phyloP scores from a whole-genome alignment of 140 eudicot genomes.

The Anethum foeniculum region DNA sequence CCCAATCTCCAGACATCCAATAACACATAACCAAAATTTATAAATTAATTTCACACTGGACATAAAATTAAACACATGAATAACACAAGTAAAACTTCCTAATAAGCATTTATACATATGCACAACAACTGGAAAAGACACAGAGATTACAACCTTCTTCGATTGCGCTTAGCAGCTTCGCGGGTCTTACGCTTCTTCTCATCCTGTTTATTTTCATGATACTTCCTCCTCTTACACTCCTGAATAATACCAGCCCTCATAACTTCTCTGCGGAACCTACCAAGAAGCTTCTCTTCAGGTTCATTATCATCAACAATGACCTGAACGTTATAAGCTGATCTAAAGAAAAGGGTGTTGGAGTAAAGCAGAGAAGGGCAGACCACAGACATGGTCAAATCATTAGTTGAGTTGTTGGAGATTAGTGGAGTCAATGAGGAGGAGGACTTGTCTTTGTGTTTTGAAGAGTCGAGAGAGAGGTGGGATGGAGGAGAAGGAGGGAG shows the following conservation, averaged over 20 bases:
- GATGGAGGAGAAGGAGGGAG: constrained; percentile 32
- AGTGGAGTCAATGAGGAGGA: constrained; percentile 26
- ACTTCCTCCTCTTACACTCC: constrained; percentile 63
- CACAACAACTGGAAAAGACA: not conserved
- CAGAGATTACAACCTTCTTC: constrained; percentile 38
- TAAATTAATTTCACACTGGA: too few relatives aligned
- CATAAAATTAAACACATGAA: not conserved
- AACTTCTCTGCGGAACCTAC: constrained; percentile 76
- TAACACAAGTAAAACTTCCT: not conserved
- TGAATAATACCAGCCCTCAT: constrained; percentile 82
- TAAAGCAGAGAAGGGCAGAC: constrained; percentile 70
- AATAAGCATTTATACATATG: too few relatives aligned
- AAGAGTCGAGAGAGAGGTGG: constrained; percentile 16
- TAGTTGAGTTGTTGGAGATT: constrained; percentile 16
- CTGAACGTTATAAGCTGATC: constrained; percentile 68
- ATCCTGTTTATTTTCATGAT: constrained; percentile 67
- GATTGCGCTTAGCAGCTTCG: constrained; percentile 88
- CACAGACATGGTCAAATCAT: constrained; percentile 46
- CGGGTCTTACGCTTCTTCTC: constrained; percentile 67
- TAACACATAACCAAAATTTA: too few relatives aligned
- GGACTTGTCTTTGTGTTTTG: constrained; percentile 18
- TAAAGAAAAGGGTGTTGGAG: constrained; percentile 59
- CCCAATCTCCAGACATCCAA: too few relatives aligned
- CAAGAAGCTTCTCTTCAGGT: constrained; percentile 63
- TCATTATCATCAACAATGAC: constrained; percentile 78